Conservation (phyloP, 1,284 basidiomycete species). For the Marasmius sp. region DNA sequence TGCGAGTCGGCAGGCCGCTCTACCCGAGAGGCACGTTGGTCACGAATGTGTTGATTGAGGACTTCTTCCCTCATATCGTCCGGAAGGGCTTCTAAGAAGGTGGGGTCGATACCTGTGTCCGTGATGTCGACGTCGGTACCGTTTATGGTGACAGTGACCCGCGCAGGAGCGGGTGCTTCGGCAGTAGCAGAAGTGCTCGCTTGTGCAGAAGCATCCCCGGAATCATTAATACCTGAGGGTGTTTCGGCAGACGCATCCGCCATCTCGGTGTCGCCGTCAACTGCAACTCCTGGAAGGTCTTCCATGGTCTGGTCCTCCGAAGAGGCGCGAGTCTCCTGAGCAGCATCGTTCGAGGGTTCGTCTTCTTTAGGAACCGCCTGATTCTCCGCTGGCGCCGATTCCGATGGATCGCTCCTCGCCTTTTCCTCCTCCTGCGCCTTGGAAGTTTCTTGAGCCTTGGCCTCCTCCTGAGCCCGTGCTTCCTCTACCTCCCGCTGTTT, state of each 20-base stretch:
- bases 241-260: conserved; percentile 28
- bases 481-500: conserved; percentile 35
- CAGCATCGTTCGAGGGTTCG: background rate
- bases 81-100: conserved; percentile 95
- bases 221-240: conserved; percentile 7
- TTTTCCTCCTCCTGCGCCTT: conserved; percentile 24
- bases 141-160: conserved; percentile 86
- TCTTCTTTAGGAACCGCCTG: background rate
- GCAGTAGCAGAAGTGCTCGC: conserved; percentile 22
- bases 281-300: conserved; percentile 21
- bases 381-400: conserved; percentile 7
- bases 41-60: conserved; percentile 94
- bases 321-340: background rate
- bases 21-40: conserved; percentile 76
- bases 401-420: conserved; percentile 28
- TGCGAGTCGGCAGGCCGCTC: conserved; percentile 78
- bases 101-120: conserved; percentile 97
- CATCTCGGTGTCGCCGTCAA: conserved; percentile 47
- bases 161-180: conserved; percentile 29
- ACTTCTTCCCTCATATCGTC: conserved; percentile 99
- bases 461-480: conserved; percentile 23
- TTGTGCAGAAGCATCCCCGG: conserved; percentile 13
- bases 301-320: conserved; percentile 27
- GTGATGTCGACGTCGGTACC: conserved; percentile 97
- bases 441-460: conserved; percentile 22